Evolutionary conservation across 2,329 filamentous ascomycete genomes (phyloP), one percentile per base, ranked within the genome.

Genomic region (Elsinoe fawcettii): DNA sequence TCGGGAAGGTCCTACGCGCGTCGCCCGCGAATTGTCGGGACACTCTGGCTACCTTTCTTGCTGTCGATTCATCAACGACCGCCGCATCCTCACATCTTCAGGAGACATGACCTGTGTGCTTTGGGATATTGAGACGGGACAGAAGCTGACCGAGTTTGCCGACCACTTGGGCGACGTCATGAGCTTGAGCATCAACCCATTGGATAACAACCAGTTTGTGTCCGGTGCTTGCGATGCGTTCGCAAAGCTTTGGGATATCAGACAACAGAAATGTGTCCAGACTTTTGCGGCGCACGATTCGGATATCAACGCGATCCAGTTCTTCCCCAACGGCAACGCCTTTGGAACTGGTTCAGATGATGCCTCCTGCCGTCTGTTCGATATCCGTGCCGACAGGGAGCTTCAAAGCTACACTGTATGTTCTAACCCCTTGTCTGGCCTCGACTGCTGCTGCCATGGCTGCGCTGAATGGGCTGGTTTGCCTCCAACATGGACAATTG

Each of bases 31-130:
- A 75, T 80, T 99, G 51, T 97, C 93, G 30, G 93, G 93, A 43
- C 93, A 99, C 73, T 95, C 92, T 44, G 93, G 93, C 53, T 99
- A 99, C 69, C 83, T 99, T 44, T 96, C 90, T 20, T 99, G 93
- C 86, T 97, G 93, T 73, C 87, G 93, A 63, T 99, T 99, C 74
- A 95, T 97, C 78, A 97, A 96, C 73, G 93, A 99, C 77, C 86
- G 93, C 69, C 90, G 90, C 70, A 97, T 99, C 68, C 84, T 99
- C 63, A 99, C 93, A 60, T 97, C 93, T 0, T 99, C 93, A 2
- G 93, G 93, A 62, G 93, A 99, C 71, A 99, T 99, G 93, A 99
- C 93, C 55, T 99, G 93, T 74, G 96, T 97, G 86, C 88, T 97
- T 70, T 99, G 93, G 93, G 93, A 99, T 77, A 92, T 99, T 63